Evolutionary conservation across 2,329 filamentous ascomycete genomes (phyloP).

Genomic region (Colletotrichum liaoningense): DNA sequence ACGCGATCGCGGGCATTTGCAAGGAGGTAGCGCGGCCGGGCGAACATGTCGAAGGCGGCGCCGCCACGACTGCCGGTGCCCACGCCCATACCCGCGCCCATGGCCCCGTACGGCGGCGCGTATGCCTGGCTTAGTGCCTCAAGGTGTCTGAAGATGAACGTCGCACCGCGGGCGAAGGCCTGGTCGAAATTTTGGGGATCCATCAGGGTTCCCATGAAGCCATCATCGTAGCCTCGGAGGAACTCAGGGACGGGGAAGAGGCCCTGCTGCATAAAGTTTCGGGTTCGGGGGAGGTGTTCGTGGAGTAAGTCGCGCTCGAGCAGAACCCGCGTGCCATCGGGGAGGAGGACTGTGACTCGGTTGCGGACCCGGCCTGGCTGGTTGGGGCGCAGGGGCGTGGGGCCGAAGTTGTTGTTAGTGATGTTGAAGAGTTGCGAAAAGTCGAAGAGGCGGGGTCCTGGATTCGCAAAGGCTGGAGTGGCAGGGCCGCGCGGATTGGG

Average conservation of each 20-base stretch:
- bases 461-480: background rate
- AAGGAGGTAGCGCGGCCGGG: slow-evolving; percentile 24
- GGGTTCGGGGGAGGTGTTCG: slow-evolving; percentile 31
- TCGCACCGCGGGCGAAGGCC: slow-evolving; percentile 1
- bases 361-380: slow-evolving; percentile 15
- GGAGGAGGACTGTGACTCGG: slow-evolving; percentile 28
- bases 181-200: slow-evolving; percentile 1
- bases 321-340: slow-evolving; percentile 11
- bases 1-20: slow-evolving; percentile 17
- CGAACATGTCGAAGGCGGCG: slow-evolving; percentile 6
- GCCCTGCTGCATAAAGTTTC: slow-evolving; percentile 4
- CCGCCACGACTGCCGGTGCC: background rate
- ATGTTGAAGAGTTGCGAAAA: slow-evolving; percentile 23
- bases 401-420: background rate
- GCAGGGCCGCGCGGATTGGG: background rate
- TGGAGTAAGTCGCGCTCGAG: slow-evolving; percentile 27
- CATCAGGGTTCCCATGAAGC: slow-evolving; percentile 1
- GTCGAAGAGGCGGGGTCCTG: slow-evolving; percentile 1
- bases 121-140: slow-evolving; percentile 11
- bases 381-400: background rate
- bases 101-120: background rate
- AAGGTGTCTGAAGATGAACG: slow-evolving; percentile 30
- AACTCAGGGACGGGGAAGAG: slow-evolving; percentile 28
- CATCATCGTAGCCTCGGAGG: slow-evolving; percentile 20
- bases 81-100: background rate